Evolutionary conservation across 148 eudicot genomes (phyloP), one percentile per base, ranked within the genome.

Genomic region (Vaccinium corymbosum): DNA sequence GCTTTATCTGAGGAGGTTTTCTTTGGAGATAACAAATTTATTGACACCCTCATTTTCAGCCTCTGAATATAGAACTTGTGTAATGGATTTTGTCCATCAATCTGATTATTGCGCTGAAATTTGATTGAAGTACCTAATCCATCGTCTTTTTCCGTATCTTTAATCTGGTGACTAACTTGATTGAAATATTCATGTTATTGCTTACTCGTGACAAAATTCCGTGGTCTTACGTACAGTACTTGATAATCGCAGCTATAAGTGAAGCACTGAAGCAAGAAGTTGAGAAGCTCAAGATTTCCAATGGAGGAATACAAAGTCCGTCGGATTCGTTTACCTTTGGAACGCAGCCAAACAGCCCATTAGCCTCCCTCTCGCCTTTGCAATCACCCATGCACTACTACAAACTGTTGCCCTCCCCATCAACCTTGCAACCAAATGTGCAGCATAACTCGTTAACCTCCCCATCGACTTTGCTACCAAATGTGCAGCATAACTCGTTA

Each of bases 231-330:
- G 2, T 53, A 53, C 16, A 16, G 27, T 3, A 27, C 17, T 12
- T 72, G 19, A 9, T 35, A 1, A 68, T 15, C 29, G 15, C 89
- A 91, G 93, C 93, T 0, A 76, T 91, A 48, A 88, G 89, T 80
- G 93, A 89, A 81, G 90, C 93, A 80, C 80, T 91, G 22, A 86
- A 88, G 93, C 93, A 89, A 55, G 93, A 91, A 85, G 91, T 91
- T 48, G 93, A 89, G 85, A 86, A 90, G 84, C 93, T 91, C 11
- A 86, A 90, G 87, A 56, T 89, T 51, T 89, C 91, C 4, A 89
- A 91, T 0, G 91, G 91, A 14, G 91, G 88, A 80, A 80, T 82
- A 72, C 79, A 80, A 83, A 83, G 81, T 70, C 85, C 87, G 8
- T 80, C 89, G 0, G 93, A 91, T 52, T 80, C 90, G 38, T 86